Evolutionary conservation across 345 rosid genomes (phyloP), one percentile per base, ranked within the genome.

Genomic region (Carallia pectinifolia): DNA sequence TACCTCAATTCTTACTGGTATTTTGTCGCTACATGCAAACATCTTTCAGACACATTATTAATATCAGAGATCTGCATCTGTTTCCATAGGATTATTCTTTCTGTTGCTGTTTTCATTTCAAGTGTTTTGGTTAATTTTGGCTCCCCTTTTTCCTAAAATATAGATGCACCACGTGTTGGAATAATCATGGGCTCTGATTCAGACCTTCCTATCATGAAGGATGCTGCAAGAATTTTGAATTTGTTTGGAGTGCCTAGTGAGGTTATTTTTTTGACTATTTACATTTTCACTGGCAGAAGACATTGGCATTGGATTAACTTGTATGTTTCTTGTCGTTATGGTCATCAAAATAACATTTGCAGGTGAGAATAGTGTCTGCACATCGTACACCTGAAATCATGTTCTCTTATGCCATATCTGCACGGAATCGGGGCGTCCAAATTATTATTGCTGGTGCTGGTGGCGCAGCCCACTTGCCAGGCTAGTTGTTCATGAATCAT

Each of bases 401-500:
- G 99, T 89, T 78, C 72, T 77, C 91, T 64, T 95, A 95, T 79
- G 99, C 98, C 31, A 79, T 71, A 12, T 82, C 94, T 77, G 93
- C 96, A 47, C 74, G 69, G 69, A 84, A 79, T 34, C 80, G 86
- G 73, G 98, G 99, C 16, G 59, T 88, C 74, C 93, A 89, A 67
- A 79, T 95, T 56, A 92, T 92, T 75, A 89, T 95, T 61, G 97
- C 98, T 52, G 99, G 98, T 65, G 99, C 99, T 74, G 98, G 99
- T 75, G 99, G 98, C 64, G 98, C 99, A 58, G 97, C 97, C 56
- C 99, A 95, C 83, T 84, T 95, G 67, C 98, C 98, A 77, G 97
- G 97, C 65, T 64, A 84, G 84, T 79, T 68, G 6, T 50, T 7
- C 29, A 60, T 30, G 23, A 61, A 31, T 23, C 62, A 2, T 53